These are phyloP conservation scores for Magnolia sinica DNA, from an alignment of 164 flowering plant species.

Conservation along the genomic window DNA sequence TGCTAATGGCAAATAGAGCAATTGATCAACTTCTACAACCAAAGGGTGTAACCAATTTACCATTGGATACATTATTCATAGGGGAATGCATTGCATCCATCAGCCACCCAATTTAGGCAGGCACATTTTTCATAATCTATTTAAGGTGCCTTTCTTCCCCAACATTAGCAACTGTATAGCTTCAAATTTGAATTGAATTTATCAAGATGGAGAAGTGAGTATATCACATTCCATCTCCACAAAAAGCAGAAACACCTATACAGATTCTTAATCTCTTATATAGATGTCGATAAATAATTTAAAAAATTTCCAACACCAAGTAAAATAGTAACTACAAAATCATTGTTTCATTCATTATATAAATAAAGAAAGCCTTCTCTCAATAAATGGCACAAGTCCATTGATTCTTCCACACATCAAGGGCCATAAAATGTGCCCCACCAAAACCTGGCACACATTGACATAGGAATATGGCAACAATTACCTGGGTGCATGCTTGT, in stretches of 20 bases:
- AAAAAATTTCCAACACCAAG: too few relatives aligned
- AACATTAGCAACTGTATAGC: neutral
- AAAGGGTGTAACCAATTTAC: neutral
- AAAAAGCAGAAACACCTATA: neutral
- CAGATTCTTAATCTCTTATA: too few relatives aligned
- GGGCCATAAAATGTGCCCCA: too few relatives aligned
- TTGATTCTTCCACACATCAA: too few relatives aligned
- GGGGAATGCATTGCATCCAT: neutral
- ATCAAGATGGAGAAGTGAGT: neutral
- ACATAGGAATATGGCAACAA: neutral
- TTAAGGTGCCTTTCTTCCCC: neutral
- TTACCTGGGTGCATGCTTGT: neutral
- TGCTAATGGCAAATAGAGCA: neutral
- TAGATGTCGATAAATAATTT: too few relatives aligned
- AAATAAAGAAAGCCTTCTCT: too few relatives aligned
- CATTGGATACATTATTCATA: neutral
- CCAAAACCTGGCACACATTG: too few relatives aligned
- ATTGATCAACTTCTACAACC: neutral
- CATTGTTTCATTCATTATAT: too few relatives aligned
- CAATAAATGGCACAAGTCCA: too few relatives aligned
- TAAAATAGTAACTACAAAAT: too few relatives aligned
- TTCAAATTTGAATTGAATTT: neutral
- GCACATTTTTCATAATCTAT: neutral
- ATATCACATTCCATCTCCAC: neutral
- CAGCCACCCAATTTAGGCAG: neutral